These are phyloP conservation scores for Butyriboletus loyo DNA, from an alignment of 768 basidiomycete genomes.

Conservation along the genomic window DNA sequence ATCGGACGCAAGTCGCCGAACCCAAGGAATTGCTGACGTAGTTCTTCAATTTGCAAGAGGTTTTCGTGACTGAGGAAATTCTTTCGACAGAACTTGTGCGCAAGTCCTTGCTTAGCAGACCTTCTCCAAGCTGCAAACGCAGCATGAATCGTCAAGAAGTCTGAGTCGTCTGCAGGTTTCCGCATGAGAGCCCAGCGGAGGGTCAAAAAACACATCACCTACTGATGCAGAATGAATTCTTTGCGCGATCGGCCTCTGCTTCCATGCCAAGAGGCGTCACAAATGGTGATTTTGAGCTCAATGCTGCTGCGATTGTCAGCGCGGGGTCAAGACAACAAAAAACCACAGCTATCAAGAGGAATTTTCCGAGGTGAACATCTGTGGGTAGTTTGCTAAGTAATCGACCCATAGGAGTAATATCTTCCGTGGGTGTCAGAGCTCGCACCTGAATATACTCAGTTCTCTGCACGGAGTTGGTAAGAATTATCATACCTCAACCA, in stretches of 20 bases:
- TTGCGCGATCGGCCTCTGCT: constrained; percentile 81
- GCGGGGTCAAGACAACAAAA: constrained; percentile 94
- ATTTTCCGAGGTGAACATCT: constrained; percentile 95
- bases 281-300: constrained; percentile 94
- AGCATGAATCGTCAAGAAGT: constrained; percentile 91
- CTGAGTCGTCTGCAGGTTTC: constrained; percentile 70
- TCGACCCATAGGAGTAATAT: constrained; percentile 92
- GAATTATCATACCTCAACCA: constrained; percentile 69
- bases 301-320: constrained; percentile 90
- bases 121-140: constrained; percentile 87
- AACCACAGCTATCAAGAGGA: constrained; percentile 77
- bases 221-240: constrained; percentile 76
- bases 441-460: constrained; percentile 52
- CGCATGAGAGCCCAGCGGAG: not conserved
- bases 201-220: constrained; percentile 20
- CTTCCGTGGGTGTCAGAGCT: constrained; percentile 80
- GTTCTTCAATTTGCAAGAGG: constrained; percentile 92
- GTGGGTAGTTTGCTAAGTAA: constrained; percentile 89
- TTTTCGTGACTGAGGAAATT: constrained; percentile 91
- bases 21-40: constrained; percentile 86
- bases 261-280: constrained; percentile 85
- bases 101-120: constrained; percentile 56
- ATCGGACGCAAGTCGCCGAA: constrained; percentile 29
- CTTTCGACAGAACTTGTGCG: constrained; percentile 72
- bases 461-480: not conserved